A percentile compares a stretch with the other conserved stretches of the same genome.
Evolutionary conservation across 139 green algal genomes (phyloP).

Genomic region (Haematococcus lacustris): DNA sequence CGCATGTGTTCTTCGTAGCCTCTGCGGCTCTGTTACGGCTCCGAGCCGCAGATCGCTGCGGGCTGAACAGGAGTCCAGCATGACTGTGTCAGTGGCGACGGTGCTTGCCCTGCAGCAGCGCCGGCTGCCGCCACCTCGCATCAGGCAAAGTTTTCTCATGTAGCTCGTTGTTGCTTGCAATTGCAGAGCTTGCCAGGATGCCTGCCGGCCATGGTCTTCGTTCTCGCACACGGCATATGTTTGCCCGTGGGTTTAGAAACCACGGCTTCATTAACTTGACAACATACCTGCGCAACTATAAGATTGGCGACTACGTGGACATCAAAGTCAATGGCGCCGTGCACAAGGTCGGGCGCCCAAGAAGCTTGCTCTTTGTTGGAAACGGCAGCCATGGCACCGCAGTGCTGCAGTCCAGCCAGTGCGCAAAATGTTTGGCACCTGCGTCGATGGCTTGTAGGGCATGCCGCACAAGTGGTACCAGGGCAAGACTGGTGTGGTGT

Average conservation of each 20-base stretch:
- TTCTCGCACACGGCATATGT: slow-evolving; percentile 80
- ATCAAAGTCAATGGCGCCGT: slow-evolving; percentile 95
- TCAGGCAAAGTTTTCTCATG: too few species aligned
- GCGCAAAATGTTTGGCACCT: too few species aligned
- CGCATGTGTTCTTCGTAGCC: too few species aligned
- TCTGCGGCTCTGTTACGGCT: too few species aligned
- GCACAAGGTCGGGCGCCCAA: slow-evolving; percentile 87
- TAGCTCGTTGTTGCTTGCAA: too few species aligned
- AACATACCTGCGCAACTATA: slow-evolving; percentile 91
- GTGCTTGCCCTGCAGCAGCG: too few species aligned
- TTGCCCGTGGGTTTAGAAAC: slow-evolving; percentile 73
- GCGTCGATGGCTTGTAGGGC: too few species aligned
- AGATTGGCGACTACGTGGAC: slow-evolving; percentile 96
- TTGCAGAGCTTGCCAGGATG: slow-evolving; percentile 36
- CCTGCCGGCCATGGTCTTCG: slow-evolving; percentile 61
- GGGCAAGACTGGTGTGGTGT: slow-evolving; percentile 89
- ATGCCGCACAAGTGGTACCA: slow-evolving; percentile 99
- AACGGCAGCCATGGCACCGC: background rate
- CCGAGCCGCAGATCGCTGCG: too few species aligned
- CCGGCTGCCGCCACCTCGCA: too few species aligned
- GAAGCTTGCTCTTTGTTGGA: background rate
- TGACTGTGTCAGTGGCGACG: too few species aligned
- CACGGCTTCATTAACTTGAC: slow-evolving; percentile 86
- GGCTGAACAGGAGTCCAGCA: too few species aligned
- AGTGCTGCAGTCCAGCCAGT: too few species aligned